A percentile compares a stretch with the other conserved stretches of the same genome.
Evolutionary conservation across 2,329 filamentous ascomycete genomes (phyloP).

Genomic region (Graphilbum ipis-grandicollis): DNA sequence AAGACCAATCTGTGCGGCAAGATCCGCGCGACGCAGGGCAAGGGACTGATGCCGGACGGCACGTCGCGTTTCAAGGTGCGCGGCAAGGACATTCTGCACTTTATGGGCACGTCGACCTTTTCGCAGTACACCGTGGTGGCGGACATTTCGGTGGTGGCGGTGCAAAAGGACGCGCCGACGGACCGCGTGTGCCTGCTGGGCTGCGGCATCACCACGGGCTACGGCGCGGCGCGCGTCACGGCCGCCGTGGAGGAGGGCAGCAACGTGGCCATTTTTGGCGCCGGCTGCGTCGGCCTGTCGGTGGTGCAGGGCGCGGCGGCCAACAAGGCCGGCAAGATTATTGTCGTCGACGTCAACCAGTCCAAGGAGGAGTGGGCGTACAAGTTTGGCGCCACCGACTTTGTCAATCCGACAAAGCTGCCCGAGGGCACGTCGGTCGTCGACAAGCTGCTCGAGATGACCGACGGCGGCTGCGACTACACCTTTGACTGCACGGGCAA

Average conservation of each 20-base stretch:
- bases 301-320: slow-evolving; percentile 87
- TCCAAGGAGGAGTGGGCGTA: slow-evolving; percentile 78
- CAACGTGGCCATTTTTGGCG: slow-evolving; percentile 84
- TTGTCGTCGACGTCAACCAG: slow-evolving; percentile 63
- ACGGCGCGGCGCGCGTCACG: slow-evolving; percentile 87
- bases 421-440: slow-evolving; percentile 60
- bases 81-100: slow-evolving; percentile 89
- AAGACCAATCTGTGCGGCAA: slow-evolving; percentile 99
- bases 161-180: slow-evolving; percentile 80
- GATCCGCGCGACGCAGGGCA: slow-evolving; percentile 92
- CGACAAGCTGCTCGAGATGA: slow-evolving; percentile 91
- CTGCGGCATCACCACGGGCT: slow-evolving; percentile 96
- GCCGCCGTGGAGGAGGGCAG: slow-evolving; percentile 81
- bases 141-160: slow-evolving; percentile 87
- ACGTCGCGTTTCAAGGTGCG: slow-evolving; percentile 89
- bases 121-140: slow-evolving; percentile 97
- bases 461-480: slow-evolving; percentile 94
- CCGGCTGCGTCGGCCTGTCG: slow-evolving; percentile 85
- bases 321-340: slow-evolving; percentile 65
- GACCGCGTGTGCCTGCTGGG: slow-evolving; percentile 91
- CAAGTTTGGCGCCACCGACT: slow-evolving; percentile 94
- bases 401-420: slow-evolving; percentile 80
- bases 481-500: slow-evolving; percentile 99
- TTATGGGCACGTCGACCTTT: slow-evolving; percentile 99
- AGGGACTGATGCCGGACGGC: slow-evolving; percentile 92